Percentiles rank a stretch among this genome's conserved stretches.
phyloP scores from a whole-genome alignment of 2,329 filamentous ascomycete genomes.

The Ustulina deusta region DNA sequence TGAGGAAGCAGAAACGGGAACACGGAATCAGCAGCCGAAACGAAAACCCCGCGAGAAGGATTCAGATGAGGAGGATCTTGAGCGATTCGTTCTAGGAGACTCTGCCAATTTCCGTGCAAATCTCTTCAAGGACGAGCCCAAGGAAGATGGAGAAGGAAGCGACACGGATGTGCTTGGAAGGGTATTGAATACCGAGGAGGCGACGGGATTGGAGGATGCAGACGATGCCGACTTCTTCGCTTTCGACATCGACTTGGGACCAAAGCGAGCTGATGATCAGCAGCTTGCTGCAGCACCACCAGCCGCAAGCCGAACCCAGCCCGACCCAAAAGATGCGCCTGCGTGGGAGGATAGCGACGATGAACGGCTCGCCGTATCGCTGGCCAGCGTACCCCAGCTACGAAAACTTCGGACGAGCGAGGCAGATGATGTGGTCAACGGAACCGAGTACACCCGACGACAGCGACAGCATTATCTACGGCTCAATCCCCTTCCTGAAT shows the following conservation, averaged over 20 bases:
- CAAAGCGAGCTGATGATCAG: conserved; percentile 55
- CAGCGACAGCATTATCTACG: conserved; percentile 80
- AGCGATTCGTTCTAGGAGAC: conserved; percentile 89
- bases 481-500: conserved; percentile 70
- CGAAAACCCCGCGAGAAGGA: conserved; percentile 72
- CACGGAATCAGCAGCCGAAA: conserved; percentile 43
- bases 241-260: conserved; percentile 80
- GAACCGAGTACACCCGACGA: conserved; percentile 84
- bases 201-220: conserved; percentile 69
- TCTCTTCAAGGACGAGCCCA: conserved; percentile 69
- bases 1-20: conserved; percentile 47
- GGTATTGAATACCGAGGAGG: conserved; percentile 59
- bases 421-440: conserved; percentile 86
- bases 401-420: conserved; percentile 86
- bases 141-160: conserved; percentile 41
- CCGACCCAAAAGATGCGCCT: conserved; percentile 57
- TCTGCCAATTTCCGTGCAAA: conserved; percentile 82
- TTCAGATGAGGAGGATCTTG: conserved; percentile 84
- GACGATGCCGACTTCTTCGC: conserved; percentile 89
- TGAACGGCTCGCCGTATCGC: conserved; percentile 84
- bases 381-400: conserved; percentile 79
- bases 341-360: conserved; percentile 98
- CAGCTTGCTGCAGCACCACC: conserved; percentile 43
- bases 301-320: conserved; percentile 43
- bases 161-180: conserved; percentile 51